Conservation (phyloP, 257 asterid species). For the Solanum phureja region DNA sequence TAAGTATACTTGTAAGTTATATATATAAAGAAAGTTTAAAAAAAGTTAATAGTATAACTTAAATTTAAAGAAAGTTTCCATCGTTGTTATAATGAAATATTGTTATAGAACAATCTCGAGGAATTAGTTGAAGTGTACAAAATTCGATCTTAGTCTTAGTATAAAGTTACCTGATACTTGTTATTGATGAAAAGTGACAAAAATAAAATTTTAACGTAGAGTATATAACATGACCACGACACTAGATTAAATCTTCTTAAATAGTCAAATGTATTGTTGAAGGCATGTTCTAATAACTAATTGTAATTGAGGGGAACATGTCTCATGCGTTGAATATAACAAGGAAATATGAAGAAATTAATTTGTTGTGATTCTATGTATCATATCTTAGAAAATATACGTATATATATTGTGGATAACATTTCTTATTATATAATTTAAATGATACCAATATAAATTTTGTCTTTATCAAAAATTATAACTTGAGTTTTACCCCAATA, state of each 20-base stretch:
- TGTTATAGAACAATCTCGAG: background rate
- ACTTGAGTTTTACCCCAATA: background rate
- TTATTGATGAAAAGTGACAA: no score
- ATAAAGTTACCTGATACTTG: background rate
- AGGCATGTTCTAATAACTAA: background rate
- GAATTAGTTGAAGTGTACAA: no score
- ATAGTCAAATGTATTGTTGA: background rate
- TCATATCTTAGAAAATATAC: background rate
- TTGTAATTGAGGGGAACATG: background rate
- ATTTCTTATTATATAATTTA: background rate
- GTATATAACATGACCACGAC: background rate
- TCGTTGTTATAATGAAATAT: no score
- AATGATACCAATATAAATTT: background rate
- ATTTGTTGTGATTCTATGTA: background rate
- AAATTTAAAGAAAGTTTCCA: no score
- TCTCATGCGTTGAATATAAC: background rate
- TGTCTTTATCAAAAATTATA: background rate
- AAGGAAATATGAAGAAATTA: background rate
- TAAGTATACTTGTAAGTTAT: background rate
- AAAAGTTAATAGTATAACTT: background rate
- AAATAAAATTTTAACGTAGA: background rate
- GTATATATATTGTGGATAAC: background rate
- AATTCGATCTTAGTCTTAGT: no score
- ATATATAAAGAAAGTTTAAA: no score
- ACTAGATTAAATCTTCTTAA: background rate